phyloP scores from a whole-genome alignment of 2,329 filamentous ascomycete genomes.

The Fusarium burgessii region DNA sequence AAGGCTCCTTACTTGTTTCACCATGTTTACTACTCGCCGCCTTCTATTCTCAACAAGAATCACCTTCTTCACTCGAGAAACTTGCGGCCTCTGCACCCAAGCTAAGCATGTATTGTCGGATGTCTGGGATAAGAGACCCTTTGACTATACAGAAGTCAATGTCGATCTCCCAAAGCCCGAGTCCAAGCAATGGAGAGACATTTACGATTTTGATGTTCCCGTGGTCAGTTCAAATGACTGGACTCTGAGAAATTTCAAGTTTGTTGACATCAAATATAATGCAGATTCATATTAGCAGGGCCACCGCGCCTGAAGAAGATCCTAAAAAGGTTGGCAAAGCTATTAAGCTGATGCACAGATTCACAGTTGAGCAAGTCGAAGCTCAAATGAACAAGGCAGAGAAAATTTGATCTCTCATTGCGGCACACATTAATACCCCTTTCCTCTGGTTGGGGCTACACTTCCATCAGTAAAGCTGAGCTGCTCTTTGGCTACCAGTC shows the following conservation, averaged over 20 bases:
- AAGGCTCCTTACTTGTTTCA: neutral
- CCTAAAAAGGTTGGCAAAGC: slow-evolving; percentile 68
- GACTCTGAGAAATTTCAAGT: too few relatives aligned
- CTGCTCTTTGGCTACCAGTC: slow-evolving; percentile 57
- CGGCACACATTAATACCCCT: slow-evolving; percentile 54
- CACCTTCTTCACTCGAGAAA: slow-evolving; percentile 79
- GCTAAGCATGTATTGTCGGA: slow-evolving; percentile 76
- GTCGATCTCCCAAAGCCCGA: slow-evolving; percentile 76
- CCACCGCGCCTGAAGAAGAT: slow-evolving; percentile 61
- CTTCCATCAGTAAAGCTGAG: slow-evolving; percentile 61
- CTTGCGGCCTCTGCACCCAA: slow-evolving; percentile 77
- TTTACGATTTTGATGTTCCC: slow-evolving; percentile 86
- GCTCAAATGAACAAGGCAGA: slow-evolving; percentile 75
- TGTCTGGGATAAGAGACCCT: slow-evolving; percentile 75
- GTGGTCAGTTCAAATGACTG: slow-evolving; percentile 66
- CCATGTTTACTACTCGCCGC: slow-evolving; percentile 64
- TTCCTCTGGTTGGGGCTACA: slow-evolving; percentile 52
- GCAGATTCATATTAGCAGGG: slow-evolving; percentile 74
- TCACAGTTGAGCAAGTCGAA: slow-evolving; percentile 74
- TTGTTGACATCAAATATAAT: slow-evolving; percentile 1
- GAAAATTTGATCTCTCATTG: slow-evolving; percentile 29
- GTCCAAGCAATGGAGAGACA: slow-evolving; percentile 73
- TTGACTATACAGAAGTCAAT: slow-evolving; percentile 77
- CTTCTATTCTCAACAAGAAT: slow-evolving; percentile 71
- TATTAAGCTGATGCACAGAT: slow-evolving; percentile 82